Percentiles rank a stretch among this genome's conserved stretches.
phyloP scores from a whole-genome alignment of 345 rosid genomes.

The Salix viminalis region DNA sequence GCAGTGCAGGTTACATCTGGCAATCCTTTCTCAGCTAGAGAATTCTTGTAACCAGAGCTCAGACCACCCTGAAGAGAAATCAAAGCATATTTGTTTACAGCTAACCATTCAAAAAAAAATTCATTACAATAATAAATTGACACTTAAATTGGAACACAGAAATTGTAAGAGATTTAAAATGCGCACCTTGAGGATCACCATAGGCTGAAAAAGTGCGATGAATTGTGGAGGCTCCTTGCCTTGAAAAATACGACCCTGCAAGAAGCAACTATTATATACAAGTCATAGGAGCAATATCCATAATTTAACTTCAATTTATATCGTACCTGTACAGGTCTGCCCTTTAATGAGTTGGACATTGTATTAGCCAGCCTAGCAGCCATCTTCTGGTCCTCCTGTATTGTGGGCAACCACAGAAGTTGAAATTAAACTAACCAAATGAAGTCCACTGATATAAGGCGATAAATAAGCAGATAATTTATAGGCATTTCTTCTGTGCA shows the following conservation, averaged over 20 bases:
- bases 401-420: constrained; percentile 7
- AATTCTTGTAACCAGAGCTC: constrained; percentile 82
- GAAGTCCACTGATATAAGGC: neutral
- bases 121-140: constrained; percentile 8
- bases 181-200: constrained; percentile 86
- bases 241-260: constrained; percentile 80
- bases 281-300: constrained; percentile 9
- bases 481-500: neutral
- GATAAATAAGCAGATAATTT: neutral
- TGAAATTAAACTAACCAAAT: constrained; percentile 1
- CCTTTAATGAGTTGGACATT: constrained; percentile 78
- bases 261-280: constrained; percentile 28
- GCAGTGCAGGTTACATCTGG: constrained; percentile 63
- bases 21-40: constrained; percentile 55
- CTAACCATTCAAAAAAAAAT: constrained; percentile 16
- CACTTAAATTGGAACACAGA: neutral
- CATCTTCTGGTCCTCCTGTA: constrained; percentile 84
- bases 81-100: constrained; percentile 12
- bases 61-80: constrained; percentile 71
- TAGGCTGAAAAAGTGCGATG: constrained; percentile 81
- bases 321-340: constrained; percentile 88
- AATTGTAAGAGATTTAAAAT: neutral
- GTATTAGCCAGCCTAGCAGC: constrained; percentile 69
- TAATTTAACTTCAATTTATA: constrained; percentile 11
- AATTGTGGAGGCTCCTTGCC: constrained; percentile 97